Conservation (phyloP, 257 asterid genomes). For the Solanum chilense region DNA sequence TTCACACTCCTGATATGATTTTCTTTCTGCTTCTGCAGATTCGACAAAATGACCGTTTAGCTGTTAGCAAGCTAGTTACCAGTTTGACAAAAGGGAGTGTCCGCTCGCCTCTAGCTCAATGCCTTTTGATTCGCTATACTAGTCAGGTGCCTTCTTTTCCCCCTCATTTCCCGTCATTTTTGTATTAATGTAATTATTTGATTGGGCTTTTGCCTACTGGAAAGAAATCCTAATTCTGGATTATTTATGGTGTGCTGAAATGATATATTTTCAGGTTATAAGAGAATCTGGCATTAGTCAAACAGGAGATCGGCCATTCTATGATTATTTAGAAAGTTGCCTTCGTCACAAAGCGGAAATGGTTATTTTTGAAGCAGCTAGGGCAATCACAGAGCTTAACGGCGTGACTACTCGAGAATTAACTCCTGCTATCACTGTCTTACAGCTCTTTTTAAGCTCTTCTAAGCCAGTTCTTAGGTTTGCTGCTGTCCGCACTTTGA, state of each 20-base stretch:
- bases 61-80: constrained; percentile 89
- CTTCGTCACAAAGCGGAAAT: constrained; percentile 95
- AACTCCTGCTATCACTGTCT: constrained; percentile 88
- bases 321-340: constrained; percentile 89
- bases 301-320: constrained; percentile 84
- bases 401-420: constrained; percentile 77
- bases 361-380: constrained; percentile 96
- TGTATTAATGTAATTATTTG: background rate
- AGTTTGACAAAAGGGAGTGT: constrained; percentile 91
- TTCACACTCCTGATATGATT: background rate
- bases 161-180: background rate
- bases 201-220: background rate
- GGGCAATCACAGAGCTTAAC: constrained; percentile 87
- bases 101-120: constrained; percentile 92
- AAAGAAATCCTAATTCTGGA: background rate
- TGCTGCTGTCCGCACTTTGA: constrained; percentile 95
- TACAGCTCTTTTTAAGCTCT: constrained; percentile 87
- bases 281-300: constrained; percentile 65
- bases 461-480: constrained; percentile 90
- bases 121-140: constrained; percentile 88
- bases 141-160: constrained; percentile 48
- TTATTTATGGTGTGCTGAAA: background rate
- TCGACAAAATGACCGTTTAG: constrained; percentile 89
- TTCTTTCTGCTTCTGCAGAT: constrained; percentile 37
- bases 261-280: constrained; percentile 49